Evolutionary conservation across 345 rosid species (phyloP).

Genomic region (Laguncularia racemosa): DNA sequence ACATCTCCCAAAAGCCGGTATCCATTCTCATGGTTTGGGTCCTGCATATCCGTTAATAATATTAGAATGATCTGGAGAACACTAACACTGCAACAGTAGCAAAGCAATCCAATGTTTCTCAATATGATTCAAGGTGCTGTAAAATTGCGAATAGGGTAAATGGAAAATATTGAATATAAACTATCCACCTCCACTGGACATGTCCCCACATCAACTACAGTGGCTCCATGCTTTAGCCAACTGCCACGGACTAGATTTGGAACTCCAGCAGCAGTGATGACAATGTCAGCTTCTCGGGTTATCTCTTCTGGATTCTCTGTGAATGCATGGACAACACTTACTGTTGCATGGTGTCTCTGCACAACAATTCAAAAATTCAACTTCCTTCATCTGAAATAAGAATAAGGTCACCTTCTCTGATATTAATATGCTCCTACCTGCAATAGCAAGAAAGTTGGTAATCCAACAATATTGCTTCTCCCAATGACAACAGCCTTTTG

Average conservation of each 20-base stretch:
- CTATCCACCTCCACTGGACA: slow-evolving; percentile 60
- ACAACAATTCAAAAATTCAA: slow-evolving; percentile 17
- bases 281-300: slow-evolving; percentile 68
- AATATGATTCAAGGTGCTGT: too few relatives aligned
- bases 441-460: slow-evolving; percentile 71
- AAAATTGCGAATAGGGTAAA: not conserved
- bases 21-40: slow-evolving; percentile 58
- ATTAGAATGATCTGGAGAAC: too few relatives aligned
- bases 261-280: slow-evolving; percentile 75
- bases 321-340: slow-evolving; percentile 64
- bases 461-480: slow-evolving; percentile 88
- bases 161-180: not conserved
- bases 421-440: slow-evolving; percentile 42
- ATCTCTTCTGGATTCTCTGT: slow-evolving; percentile 64
- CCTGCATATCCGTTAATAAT: slow-evolving; percentile 35
- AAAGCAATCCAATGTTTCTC: not conserved
- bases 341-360: slow-evolving; percentile 92
- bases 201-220: slow-evolving; percentile 86
- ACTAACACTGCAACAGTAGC: not conserved
- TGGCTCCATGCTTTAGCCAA: slow-evolving; percentile 86
- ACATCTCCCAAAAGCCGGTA: slow-evolving; percentile 82
- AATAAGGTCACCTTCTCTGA: too few relatives aligned
- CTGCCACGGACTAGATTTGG: slow-evolving; percentile 74
- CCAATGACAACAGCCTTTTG: slow-evolving; percentile 84
- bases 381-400: slow-evolving; percentile 1